Percentiles rank a stretch among this genome's conserved stretches.
phyloP scores from a whole-genome alignment of 768 basidiomycete species.

The Mrakia frigida region DNA sequence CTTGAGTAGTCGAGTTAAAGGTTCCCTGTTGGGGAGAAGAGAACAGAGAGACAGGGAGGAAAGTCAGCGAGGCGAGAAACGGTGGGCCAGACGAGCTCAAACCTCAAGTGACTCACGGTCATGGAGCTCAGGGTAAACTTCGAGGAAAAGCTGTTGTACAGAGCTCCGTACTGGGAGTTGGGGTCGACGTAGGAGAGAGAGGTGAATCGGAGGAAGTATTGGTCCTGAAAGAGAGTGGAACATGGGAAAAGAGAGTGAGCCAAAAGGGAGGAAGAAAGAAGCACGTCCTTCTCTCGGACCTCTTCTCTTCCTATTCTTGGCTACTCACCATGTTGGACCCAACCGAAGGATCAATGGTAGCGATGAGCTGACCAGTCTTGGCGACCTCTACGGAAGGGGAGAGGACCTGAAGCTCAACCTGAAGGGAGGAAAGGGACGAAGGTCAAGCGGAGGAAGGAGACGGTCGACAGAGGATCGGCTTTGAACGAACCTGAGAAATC shows the following conservation, averaged over 20 bases:
- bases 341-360: not conserved
- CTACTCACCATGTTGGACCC: not conserved
- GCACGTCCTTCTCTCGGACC: not conserved
- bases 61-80: not conserved
- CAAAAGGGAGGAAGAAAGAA: not conserved
- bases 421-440: not conserved
- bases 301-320: not conserved
- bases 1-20: constrained; percentile 2
- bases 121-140: not conserved
- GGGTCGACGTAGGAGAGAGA: constrained; percentile 8
- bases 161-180: not conserved
- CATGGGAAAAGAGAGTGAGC: not conserved
- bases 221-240: not conserved
- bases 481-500: not conserved
- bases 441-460: not conserved
- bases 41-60: not conserved
- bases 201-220: constrained; percentile 12
- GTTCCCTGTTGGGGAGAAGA: not conserved
- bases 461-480: not conserved
- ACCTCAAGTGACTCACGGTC: not conserved
- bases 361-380: constrained; percentile 12
- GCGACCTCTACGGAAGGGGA: constrained; percentile 3
- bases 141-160: not conserved
- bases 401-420: constrained; percentile 8
- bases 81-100: not conserved